Percentiles rank a stretch among this genome's conserved stretches.
Evolutionary conservation across 2,329 filamentous ascomycete genomes (phyloP).

Genomic region (Fusarium albidum): DNA sequence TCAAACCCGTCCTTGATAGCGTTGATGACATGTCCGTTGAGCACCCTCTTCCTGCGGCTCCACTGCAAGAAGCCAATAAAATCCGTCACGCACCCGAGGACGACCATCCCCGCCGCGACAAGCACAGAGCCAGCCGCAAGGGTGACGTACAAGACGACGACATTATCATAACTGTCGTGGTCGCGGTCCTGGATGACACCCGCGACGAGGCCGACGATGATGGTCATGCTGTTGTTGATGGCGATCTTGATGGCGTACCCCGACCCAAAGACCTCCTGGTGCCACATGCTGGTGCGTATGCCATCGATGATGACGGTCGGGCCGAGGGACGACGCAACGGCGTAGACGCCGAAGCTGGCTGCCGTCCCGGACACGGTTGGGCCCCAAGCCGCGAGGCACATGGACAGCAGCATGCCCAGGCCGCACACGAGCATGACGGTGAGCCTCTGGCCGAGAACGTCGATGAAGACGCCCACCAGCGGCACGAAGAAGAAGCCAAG

Average conservation of each 20-base stretch:
- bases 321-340: constrained; percentile 62
- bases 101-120: constrained; percentile 52
- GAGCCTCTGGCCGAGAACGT: constrained; percentile 62
- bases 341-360: constrained; percentile 67
- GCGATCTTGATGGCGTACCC: constrained; percentile 68
- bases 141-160: constrained; percentile 64
- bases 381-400: constrained; percentile 63
- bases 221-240: constrained; percentile 70
- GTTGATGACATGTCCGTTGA: constrained; percentile 53
- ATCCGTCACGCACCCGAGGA: constrained; percentile 48
- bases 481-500: constrained; percentile 66
- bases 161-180: constrained; percentile 62
- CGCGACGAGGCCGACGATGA: constrained; percentile 65
- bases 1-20: constrained; percentile 53
- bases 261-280: constrained; percentile 66
- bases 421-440: constrained; percentile 63
- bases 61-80: constrained; percentile 63
- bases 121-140: constrained; percentile 58
- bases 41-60: constrained; percentile 62
- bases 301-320: constrained; percentile 68
- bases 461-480: constrained; percentile 62
- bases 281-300: constrained; percentile 67
- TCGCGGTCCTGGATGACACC: constrained; percentile 67
- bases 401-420: constrained; percentile 57
- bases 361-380: constrained; percentile 59